A percentile compares a stretch with the other conserved stretches of the same genome.
Evolutionary conservation across 192 early-diverging fungal genomes (phyloP).

Genomic region (Allomyces arbusculus): DNA sequence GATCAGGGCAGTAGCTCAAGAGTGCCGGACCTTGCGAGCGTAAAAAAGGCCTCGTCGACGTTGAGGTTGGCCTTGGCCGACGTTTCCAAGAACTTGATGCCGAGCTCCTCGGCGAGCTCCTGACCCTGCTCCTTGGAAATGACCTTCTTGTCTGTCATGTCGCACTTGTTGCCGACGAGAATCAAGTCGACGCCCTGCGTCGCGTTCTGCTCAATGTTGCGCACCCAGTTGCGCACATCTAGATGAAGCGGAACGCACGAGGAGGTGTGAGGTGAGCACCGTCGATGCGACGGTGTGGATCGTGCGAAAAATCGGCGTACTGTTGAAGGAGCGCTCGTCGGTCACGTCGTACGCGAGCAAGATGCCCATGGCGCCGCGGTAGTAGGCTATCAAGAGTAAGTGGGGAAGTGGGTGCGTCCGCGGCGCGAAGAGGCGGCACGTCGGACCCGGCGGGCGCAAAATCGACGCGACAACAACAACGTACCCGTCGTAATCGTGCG

Average conservation of each 20-base stretch:
- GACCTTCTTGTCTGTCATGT: conserved; percentile 59
- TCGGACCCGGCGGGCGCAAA: not conserved
- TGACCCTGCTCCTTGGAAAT: conserved; percentile 67
- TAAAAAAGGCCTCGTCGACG: conserved; percentile 73
- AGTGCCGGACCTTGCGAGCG: conserved; percentile 32
- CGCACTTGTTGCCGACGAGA: conserved; percentile 91
- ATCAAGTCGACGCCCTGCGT: conserved; percentile 94
- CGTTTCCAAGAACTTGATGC: conserved; percentile 76
- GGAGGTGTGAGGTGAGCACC: too few species aligned
- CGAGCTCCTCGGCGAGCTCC: conserved; percentile 46
- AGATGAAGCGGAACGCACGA: not conserved
- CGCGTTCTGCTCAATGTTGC: conserved; percentile 98
- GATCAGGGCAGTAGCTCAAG: too few species aligned
- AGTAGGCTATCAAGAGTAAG: conserved; percentile 50
- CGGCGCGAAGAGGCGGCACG: too few species aligned
- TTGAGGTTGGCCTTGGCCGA: conserved; percentile 79
- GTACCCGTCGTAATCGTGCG: conserved; percentile 92
- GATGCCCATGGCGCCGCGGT: conserved; percentile 98
- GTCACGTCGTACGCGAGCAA: conserved; percentile 95
- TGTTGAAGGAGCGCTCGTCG: conserved; percentile 93
- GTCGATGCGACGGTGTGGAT: too few species aligned
- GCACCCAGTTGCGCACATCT: conserved; percentile 99
- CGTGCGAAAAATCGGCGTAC: conserved; percentile 13
- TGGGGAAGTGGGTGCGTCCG: too few species aligned
- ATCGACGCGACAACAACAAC: not conserved